Percentiles rank a stretch among this genome's conserved stretches.
phyloP scores from a whole-genome alignment of 2,329 filamentous ascomycete species.

The Diatrype stigma region DNA sequence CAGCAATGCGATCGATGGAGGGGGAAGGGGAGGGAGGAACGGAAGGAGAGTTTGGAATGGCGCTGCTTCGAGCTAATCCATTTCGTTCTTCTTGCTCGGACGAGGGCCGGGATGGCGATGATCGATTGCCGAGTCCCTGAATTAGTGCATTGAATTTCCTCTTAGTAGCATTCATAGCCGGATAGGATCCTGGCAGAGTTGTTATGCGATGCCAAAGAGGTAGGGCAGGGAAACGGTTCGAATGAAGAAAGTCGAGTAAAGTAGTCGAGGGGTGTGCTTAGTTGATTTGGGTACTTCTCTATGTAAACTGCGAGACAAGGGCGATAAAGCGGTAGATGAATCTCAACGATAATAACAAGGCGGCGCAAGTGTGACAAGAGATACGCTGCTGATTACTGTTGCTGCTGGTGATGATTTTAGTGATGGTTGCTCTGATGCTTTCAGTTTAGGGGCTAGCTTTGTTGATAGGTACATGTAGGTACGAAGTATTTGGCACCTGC shows the following conservation, averaged over 20 bases:
- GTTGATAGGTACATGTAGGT: too few species aligned
- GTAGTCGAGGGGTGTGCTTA: neutral
- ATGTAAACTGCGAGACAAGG: neutral
- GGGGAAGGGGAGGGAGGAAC: slow-evolving; percentile 5
- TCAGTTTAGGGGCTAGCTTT: too few species aligned
- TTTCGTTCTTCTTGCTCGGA: slow-evolving; percentile 32
- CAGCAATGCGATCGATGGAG: slow-evolving; percentile 5
- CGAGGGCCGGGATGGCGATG: slow-evolving; percentile 33
- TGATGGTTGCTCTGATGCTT: too few species aligned
- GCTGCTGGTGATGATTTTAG: too few species aligned
- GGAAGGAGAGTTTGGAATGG: slow-evolving; percentile 4
- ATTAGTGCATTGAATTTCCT: slow-evolving; percentile 76
- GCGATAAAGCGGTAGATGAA: too few species aligned
- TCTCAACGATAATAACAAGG: too few species aligned
- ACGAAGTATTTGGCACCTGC: too few species aligned
- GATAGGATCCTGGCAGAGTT: neutral
- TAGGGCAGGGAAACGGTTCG: neutral
- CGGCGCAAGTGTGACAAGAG: too few species aligned
- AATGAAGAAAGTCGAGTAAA: neutral
- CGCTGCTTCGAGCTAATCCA: too few species aligned
- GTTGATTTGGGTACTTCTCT: neutral
- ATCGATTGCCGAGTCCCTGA: slow-evolving; percentile 56
- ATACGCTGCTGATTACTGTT: too few species aligned
- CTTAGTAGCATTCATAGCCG: slow-evolving; percentile 70
- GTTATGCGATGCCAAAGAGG: too few species aligned